These are phyloP conservation scores for Leonotis leonurus DNA, from an alignment of 257 asterid species.

Conservation along the genomic window DNA sequence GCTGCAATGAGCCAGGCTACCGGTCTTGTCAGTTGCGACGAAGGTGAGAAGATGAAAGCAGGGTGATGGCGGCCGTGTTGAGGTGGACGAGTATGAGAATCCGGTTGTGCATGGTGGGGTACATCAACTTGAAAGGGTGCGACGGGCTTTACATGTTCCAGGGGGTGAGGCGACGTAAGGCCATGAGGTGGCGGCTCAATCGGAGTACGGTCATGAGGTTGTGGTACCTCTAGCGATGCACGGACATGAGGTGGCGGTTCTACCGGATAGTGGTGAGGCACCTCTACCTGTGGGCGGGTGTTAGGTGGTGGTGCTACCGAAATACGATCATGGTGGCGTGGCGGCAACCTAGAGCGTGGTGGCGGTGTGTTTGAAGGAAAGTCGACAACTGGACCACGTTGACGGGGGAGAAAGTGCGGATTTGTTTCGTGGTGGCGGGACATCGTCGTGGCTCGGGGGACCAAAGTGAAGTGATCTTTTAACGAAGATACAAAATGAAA, in stretches of 20 bases:
- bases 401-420: conserved; percentile 41
- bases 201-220: conserved; percentile 13
- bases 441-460: conserved; percentile 21
- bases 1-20: conserved; percentile 77
- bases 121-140: conserved; percentile 10
- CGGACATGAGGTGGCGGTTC: conserved; percentile 19
- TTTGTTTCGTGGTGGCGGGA: conserved; percentile 29
- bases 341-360: background rate
- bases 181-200: conserved; percentile 15
- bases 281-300: conserved; percentile 8
- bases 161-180: conserved; percentile 7
- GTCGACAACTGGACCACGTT: conserved; percentile 23
- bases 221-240: background rate
- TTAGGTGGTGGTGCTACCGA: conserved; percentile 15
- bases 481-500: background rate
- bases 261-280: conserved; percentile 7
- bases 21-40: conserved; percentile 37
- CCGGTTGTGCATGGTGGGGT: conserved; percentile 12
- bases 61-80: conserved; percentile 1
- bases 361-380: conserved; percentile 26
- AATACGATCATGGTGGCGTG: conserved; percentile 13
- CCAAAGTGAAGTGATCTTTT: conserved; percentile 1
- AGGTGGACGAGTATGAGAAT: background rate
- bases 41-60: conserved; percentile 21
- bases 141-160: background rate